Evolutionary conservation across 306 rosid species (phyloP).

Genomic region (Senna tora): DNA sequence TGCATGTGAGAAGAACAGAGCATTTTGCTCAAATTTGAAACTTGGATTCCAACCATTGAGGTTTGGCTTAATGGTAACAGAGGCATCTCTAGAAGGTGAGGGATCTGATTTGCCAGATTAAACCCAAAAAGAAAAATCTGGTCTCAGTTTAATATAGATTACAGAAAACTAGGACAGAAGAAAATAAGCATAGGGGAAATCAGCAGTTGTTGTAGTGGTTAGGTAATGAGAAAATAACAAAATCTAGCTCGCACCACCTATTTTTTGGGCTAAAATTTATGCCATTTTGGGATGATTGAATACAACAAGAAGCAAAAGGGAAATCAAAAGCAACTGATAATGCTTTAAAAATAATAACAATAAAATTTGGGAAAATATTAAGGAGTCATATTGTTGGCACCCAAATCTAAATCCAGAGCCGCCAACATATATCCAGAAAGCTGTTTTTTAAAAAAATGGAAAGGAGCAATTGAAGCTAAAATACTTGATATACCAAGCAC

Average conservation of each 20-base stretch:
- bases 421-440: slow-evolving; percentile 28
- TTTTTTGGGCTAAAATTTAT: background rate
- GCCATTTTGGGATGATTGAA: slow-evolving; percentile 31
- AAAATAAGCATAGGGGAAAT: slow-evolving; percentile 35
- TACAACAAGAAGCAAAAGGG: slow-evolving; percentile 10
- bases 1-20: background rate
- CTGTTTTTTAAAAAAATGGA: background rate
- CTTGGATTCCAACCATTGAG: background rate
- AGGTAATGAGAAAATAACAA: slow-evolving; percentile 17
- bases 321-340: slow-evolving; percentile 29
- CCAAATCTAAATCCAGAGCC: slow-evolving; percentile 34
- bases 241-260: background rate
- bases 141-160: background rate
- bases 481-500: slow-evolving; percentile 10
- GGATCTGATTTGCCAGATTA: no score
- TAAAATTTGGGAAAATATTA: background rate
- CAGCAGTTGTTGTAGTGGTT: background rate
- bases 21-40: background rate
- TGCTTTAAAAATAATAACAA: background rate
- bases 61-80: no score
- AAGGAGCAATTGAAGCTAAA: background rate
- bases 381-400: slow-evolving; percentile 1
- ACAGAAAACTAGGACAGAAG: slow-evolving; percentile 25
- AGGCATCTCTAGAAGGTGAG: no score
- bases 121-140: no score